Conservation (phyloP, 495 filamentous ascomycete genomes). For the Ascodesmis nigricans region DNA sequence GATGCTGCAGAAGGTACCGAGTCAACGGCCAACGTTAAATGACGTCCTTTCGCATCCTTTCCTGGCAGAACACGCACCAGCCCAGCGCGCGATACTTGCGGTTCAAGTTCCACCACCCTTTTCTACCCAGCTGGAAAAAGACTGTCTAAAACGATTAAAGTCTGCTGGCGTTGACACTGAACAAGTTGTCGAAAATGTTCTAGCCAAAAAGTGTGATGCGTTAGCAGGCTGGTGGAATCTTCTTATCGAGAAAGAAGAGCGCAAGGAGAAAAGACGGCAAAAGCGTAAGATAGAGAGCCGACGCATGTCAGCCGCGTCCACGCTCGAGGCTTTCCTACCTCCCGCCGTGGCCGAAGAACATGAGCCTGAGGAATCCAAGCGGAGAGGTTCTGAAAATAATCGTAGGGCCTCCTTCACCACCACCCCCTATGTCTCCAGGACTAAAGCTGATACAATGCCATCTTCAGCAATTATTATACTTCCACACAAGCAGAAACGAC, state of each 20-base stretch:
- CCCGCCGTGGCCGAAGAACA: constrained; percentile 16
- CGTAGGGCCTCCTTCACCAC: constrained; percentile 1
- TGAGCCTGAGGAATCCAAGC: not conserved
- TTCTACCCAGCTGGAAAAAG: constrained; percentile 70
- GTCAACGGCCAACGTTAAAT: constrained; percentile 61
- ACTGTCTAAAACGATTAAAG: constrained; percentile 79
- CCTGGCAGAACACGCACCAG: constrained; percentile 64
- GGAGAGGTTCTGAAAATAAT: constrained; percentile 2
- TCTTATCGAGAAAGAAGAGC: constrained; percentile 83
- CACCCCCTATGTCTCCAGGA: not conserved
- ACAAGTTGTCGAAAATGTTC: constrained; percentile 76
- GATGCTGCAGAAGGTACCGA: constrained; percentile 69
- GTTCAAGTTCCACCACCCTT: constrained; percentile 67
- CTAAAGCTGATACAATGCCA: not conserved
- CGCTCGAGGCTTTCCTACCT: constrained; percentile 19
- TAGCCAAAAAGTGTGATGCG: constrained; percentile 69
- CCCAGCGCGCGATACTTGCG: constrained; percentile 79
- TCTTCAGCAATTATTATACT: constrained; percentile 20
- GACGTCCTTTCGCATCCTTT: constrained; percentile 82
- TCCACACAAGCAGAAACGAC: too few species aligned
- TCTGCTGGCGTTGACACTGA: constrained; percentile 90
- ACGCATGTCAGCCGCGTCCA: constrained; percentile 20
- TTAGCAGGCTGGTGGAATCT: constrained; percentile 94
- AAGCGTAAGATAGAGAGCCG: constrained; percentile 52
- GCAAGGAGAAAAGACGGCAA: constrained; percentile 66